phyloP scores from a whole-genome alignment of 345 rosid genomes.

The Citropsis articulata region DNA sequence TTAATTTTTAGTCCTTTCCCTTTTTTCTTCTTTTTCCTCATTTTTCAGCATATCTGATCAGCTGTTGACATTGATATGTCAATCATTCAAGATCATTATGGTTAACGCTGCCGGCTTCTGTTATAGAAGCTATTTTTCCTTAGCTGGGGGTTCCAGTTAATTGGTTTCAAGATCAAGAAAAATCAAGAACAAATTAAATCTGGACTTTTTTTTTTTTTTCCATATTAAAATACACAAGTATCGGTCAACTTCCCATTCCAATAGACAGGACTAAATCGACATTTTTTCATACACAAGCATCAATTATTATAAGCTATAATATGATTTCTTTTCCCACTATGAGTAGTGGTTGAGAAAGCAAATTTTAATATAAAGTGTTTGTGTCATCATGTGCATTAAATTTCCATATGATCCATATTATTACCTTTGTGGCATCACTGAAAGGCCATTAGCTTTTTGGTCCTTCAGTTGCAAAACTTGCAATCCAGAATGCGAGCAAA shows the following conservation, averaged over 20 bases:
- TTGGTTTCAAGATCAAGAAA: neutral
- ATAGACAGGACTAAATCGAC: neutral
- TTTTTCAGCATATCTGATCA: neutral
- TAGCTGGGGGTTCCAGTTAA: neutral
- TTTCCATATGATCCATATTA: neutral
- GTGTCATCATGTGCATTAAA: neutral
- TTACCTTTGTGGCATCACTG: neutral
- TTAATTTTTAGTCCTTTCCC: neutral
- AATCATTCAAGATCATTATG: neutral
- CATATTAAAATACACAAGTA: neutral
- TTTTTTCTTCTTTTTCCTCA: neutral
- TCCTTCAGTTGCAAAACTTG: neutral
- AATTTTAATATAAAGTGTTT: neutral
- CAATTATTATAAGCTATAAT: constrained; percentile 10
- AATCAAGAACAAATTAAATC: neutral
- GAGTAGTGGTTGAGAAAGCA: constrained; percentile 15
- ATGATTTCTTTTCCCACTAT: constrained; percentile 8
- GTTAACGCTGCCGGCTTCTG: neutral
- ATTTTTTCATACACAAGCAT: constrained; percentile 3
- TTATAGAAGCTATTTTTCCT: neutral
- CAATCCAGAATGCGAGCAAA: neutral
- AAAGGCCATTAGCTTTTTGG: neutral
- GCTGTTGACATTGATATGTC: too few species aligned
- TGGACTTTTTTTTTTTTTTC: neutral
- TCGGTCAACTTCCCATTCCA: constrained; percentile 16